Conservation (phyloP, 2,329 filamentous ascomycete species). For the Daldinia eschscholtzii region DNA sequence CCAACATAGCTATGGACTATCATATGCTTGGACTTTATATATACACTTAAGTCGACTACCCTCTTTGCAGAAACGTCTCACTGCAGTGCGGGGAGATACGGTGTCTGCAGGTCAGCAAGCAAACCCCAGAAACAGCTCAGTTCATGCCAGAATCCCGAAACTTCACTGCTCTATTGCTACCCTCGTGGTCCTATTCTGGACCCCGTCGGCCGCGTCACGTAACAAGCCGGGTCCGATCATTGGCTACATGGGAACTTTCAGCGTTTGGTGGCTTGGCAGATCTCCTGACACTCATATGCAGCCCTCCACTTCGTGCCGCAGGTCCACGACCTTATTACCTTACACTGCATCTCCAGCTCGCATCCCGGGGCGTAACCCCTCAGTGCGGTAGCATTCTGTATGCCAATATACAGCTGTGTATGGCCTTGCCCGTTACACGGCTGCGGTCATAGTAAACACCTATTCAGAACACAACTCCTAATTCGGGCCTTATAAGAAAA, state of each 20-base stretch:
- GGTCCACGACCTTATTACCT: constrained; percentile 4
- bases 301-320: constrained; percentile 10
- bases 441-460: not conserved
- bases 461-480: not conserved
- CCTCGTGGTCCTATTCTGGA: constrained; percentile 22
- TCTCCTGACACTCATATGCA: constrained; percentile 18
- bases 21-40: constrained; percentile 32
- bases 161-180: constrained; percentile 22
- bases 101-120: constrained; percentile 43
- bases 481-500: not conserved
- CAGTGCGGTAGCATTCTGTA: constrained; percentile 12
- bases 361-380: constrained; percentile 1
- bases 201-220: constrained; percentile 34
- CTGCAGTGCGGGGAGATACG: constrained; percentile 42
- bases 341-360: constrained; percentile 3
- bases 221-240: constrained; percentile 19
- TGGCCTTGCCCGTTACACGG: not conserved
- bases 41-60: constrained; percentile 21
- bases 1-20: constrained; percentile 18
- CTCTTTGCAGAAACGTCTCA: constrained; percentile 33
- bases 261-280: constrained; percentile 18
- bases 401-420: not conserved
- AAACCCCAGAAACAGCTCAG: constrained; percentile 37
- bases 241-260: constrained; percentile 23
- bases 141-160: constrained; percentile 39